A percentile compares a stretch with the other conserved stretches of the same genome.
phyloP scores from a whole-genome alignment of 2,329 filamentous ascomycete genomes.

The Sclerotinia borealis region DNA sequence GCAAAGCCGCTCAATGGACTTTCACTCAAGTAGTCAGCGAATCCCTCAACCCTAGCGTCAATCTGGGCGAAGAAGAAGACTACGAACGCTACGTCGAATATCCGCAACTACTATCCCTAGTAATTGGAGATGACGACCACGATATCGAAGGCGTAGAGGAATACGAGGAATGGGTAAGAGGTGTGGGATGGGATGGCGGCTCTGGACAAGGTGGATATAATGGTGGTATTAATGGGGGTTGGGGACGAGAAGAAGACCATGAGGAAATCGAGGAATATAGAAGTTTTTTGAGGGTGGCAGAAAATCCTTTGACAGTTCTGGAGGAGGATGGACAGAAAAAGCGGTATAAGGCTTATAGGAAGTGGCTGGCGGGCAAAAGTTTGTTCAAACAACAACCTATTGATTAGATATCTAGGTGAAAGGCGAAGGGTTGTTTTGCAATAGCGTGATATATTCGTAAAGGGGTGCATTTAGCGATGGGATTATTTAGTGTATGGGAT shows the following conservation, averaged over 20 bases:
- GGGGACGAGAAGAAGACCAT: conserved; percentile 42
- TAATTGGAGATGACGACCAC: conserved; percentile 55
- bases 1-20: conserved; percentile 79
- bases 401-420: conserved; percentile 29
- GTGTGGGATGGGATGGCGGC: conserved; percentile 47
- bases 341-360: conserved; percentile 90
- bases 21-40: conserved; percentile 80
- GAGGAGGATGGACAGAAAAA: conserved; percentile 87
- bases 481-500: neutral
- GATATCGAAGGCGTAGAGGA: conserved; percentile 59
- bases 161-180: conserved; percentile 67
- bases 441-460: neutral
- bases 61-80: conserved; percentile 69
- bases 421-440: neutral
- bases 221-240: conserved; percentile 63
- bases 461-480: neutral
- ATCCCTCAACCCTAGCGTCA: conserved; percentile 80
- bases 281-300: conserved; percentile 68
- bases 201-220: conserved; percentile 63
- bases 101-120: conserved; percentile 80
- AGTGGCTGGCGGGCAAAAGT: conserved; percentile 92
- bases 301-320: conserved; percentile 81
- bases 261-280: conserved; percentile 65
- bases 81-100: conserved; percentile 87
- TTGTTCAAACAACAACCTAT: conserved; percentile 85